Base-by-base conservation (phyloP, 1,139 yeast species). In the Debaryomyces sp. region DNA sequence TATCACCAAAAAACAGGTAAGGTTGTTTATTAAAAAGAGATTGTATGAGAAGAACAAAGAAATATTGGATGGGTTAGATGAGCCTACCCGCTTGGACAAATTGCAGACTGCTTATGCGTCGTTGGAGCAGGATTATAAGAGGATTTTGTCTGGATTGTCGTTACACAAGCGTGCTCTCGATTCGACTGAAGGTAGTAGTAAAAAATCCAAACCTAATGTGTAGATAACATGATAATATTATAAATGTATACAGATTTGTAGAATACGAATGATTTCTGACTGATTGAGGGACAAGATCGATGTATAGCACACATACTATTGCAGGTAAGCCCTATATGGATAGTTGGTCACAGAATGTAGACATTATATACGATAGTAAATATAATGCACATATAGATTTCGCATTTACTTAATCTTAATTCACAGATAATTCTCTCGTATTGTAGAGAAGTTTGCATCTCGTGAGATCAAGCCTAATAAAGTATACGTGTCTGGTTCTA, bases 31-130 rank as follows among this genome's bases (percentile, higher is more conserved):
- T 52, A 92, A 91, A 66, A 78, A 75, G 55, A 75, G 97, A 53
- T 67, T 94, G 29, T 92, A 77, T 61, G 78, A 82, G 48, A 87
- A 90, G 62, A 94, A 94, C 66, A 81, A 75, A 57, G 97, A 91
- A 51, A 94, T 90, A 0, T 72, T 94, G 52, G 71, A 69, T 32
- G 87, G 84, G 7, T 71, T 90, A 66, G 92, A 86, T 47, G 75
- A 72, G 26, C 75, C 82, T 2, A 84, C 84, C 17, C 77, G 81
- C 53, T 76, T 77, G 54, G 89, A 84, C 57, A 88, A 87, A 60
- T 69, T 92, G 26, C 91, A 89, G 49, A 84, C 86, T 6, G 94
- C 96, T 0, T 91, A 84, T 59, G 78, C 78, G 49, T 71, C 85
- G 12, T 73, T 89, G 50, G 82, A 81, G 47, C 86, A 81, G 43